Conservation (phyloP, 129 eudicot genomes). For the Scalesia atractyloides region DNA sequence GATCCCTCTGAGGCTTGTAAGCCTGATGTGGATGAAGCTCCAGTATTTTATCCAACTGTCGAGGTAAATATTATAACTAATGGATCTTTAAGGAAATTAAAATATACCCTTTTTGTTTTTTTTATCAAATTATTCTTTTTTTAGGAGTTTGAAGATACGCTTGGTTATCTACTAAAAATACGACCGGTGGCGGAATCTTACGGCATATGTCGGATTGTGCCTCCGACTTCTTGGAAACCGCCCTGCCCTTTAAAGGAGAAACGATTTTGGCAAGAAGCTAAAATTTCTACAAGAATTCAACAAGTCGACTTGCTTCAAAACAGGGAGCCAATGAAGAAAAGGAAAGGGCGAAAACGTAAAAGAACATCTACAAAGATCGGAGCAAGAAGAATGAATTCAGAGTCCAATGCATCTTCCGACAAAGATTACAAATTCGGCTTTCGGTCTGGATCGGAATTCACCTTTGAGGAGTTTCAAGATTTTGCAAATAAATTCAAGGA, state of each 20-base stretch:
- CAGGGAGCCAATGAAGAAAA: constrained; percentile 73
- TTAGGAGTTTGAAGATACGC: constrained; percentile 76
- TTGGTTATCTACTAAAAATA: constrained; percentile 64
- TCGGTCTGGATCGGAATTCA: constrained; percentile 69
- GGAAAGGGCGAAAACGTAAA: constrained; percentile 51
- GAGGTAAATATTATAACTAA: constrained; percentile 43
- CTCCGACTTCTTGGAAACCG: constrained; percentile 74
- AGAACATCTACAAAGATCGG: constrained; percentile 39
- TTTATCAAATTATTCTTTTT: constrained; percentile 8
- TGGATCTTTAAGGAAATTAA: background rate
- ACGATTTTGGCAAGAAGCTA: constrained; percentile 54
- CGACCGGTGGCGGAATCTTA: constrained; percentile 59
- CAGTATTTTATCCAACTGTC: constrained; percentile 58
- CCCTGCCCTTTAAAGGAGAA: constrained; percentile 60
- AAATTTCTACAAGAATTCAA: constrained; percentile 70
- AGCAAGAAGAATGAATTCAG: constrained; percentile 37
- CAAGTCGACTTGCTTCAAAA: constrained; percentile 79
- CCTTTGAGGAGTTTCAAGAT: constrained; percentile 56
- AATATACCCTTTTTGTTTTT: background rate
- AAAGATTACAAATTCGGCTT: constrained; percentile 72
- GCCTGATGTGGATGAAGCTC: constrained; percentile 66
- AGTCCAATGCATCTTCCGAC: constrained; percentile 43
- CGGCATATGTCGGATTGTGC: constrained; percentile 74
- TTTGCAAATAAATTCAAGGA: constrained; percentile 54
- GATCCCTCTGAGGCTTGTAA: constrained; percentile 61